Conservation (phyloP, 2,329 filamentous ascomycete genomes). For the Aspergillus ustus region DNA sequence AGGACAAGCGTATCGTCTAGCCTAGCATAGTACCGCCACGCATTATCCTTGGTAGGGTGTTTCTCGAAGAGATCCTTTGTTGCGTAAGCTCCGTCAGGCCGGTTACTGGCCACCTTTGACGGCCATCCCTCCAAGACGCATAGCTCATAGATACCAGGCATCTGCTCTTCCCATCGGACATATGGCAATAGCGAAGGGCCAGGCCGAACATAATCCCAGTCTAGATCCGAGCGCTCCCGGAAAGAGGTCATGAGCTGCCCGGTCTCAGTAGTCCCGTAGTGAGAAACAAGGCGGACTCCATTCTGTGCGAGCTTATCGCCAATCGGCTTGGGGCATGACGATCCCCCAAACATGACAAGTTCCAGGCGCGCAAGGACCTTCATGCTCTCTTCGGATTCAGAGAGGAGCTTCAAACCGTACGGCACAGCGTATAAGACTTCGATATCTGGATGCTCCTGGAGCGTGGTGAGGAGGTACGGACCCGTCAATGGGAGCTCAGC, state of each 20-base stretch:
- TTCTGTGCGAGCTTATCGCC: conserved; percentile 58
- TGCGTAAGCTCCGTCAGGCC: conserved; percentile 52
- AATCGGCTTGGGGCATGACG: conserved; percentile 62
- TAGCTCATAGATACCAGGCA: conserved; percentile 42
- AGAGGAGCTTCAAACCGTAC: conserved; percentile 66
- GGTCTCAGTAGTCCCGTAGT: conserved; percentile 66
- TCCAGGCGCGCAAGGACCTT: conserved; percentile 51
- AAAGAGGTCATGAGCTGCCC: conserved; percentile 67
- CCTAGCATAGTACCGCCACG: conserved; percentile 54
- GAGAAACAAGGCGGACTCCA: conserved; percentile 60
- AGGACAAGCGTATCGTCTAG: conserved; percentile 54
- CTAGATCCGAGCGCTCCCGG: conserved; percentile 56
- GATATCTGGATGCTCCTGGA: conserved; percentile 46
- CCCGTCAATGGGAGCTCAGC: conserved; percentile 60
- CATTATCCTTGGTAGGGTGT: conserved; percentile 47
- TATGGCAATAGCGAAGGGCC: conserved; percentile 46
- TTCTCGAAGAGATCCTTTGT: conserved; percentile 54
- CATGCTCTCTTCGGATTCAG: conserved; percentile 62
- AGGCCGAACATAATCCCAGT: conserved; percentile 64
- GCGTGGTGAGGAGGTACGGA: conserved; percentile 42
- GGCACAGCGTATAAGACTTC: conserved; percentile 67
- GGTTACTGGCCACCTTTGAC: conserved; percentile 49
- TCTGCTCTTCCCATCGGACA: conserved; percentile 44
- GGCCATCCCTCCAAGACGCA: conserved; percentile 42
- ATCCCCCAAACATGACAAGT: conserved; percentile 62